phyloP scores from a whole-genome alignment of 768 basidiomycete genomes.

The Lepiota venenata region DNA sequence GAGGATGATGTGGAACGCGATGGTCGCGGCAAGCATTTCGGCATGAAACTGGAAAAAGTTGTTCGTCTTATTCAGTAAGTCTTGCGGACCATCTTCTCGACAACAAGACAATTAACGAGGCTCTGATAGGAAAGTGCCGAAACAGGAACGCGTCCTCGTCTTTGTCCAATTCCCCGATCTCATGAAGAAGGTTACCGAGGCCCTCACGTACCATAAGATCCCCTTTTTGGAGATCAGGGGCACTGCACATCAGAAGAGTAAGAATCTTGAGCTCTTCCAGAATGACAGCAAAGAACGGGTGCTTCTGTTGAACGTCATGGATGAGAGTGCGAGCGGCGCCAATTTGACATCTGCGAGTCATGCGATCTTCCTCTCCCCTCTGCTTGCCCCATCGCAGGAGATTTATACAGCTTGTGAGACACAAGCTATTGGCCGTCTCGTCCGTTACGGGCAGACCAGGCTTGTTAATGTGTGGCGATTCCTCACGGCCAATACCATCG shows the following conservation, averaged over 20 bases:
- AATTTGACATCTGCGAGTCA: constrained; percentile 94
- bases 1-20: constrained; percentile 75
- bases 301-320: constrained; percentile 87
- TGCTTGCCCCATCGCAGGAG: constrained; percentile 78
- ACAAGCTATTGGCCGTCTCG: constrained; percentile 79
- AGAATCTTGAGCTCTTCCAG: constrained; percentile 85
- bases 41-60: constrained; percentile 78
- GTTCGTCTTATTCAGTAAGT: constrained; percentile 72
- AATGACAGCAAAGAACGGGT: constrained; percentile 74
- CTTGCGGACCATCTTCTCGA: not conserved
- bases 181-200: constrained; percentile 87
- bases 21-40: constrained; percentile 73
- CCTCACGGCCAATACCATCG: constrained; percentile 84
- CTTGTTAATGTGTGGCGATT: constrained; percentile 82
- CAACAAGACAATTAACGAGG: constrained; percentile 8
- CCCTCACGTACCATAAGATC: constrained; percentile 68
- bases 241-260: constrained; percentile 71
- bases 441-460: constrained; percentile 80
- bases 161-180: constrained; percentile 97
- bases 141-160: constrained; percentile 79
- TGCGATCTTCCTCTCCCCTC: constrained; percentile 91
- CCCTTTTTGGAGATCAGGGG: constrained; percentile 81
- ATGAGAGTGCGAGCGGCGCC: constrained; percentile 91
- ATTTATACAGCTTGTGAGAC: constrained; percentile 83
- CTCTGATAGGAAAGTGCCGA: constrained; percentile 57